Percentiles rank a stretch among this genome's conserved stretches.
phyloP scores from a whole-genome alignment of 768 basidiomycete species.

The Tremella yokohamensis region DNA sequence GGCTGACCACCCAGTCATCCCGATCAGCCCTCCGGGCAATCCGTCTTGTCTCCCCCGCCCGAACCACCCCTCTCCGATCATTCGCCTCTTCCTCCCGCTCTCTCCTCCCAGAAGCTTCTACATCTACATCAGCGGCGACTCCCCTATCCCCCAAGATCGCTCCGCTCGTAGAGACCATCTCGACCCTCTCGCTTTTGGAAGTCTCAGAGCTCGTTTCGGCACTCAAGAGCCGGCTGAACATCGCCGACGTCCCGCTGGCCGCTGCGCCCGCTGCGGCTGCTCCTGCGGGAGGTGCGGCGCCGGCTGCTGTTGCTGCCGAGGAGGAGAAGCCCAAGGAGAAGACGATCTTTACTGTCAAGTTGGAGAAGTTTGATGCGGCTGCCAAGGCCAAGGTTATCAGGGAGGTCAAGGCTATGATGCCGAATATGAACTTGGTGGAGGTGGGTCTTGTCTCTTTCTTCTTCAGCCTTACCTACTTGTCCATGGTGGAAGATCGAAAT shows the following conservation, averaged over 20 bases:
- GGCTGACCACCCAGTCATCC: too few relatives aligned
- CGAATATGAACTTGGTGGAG: slow-evolving; percentile 94
- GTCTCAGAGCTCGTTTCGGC: slow-evolving; percentile 89
- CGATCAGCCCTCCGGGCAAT: too few relatives aligned
- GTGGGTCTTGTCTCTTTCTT: slow-evolving; percentile 57
- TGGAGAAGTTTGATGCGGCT: slow-evolving; percentile 87
- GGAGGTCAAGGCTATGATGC: slow-evolving; percentile 92
- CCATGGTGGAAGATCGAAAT: too few relatives aligned
- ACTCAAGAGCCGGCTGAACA: slow-evolving; percentile 89
- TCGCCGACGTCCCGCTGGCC: slow-evolving; percentile 94
- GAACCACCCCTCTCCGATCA: not conserved
- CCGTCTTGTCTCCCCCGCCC: too few relatives aligned
- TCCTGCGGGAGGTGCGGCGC: slow-evolving; percentile 31
- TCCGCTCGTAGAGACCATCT: slow-evolving; percentile 89
- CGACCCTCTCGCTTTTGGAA: slow-evolving; percentile 79
- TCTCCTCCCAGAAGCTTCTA: not conserved
- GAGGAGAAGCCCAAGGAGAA: slow-evolving; percentile 98
- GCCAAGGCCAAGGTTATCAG: slow-evolving; percentile 95
- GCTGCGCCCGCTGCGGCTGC: slow-evolving; percentile 58
- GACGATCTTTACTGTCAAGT: slow-evolving; percentile 90
- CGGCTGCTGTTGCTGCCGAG: slow-evolving; percentile 58
- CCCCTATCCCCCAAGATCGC: slow-evolving; percentile 58
- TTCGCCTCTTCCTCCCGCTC: slow-evolving; percentile 1
- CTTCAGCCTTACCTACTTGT: not conserved
- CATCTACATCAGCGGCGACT: slow-evolving; percentile 18